Evolutionary conservation across 805 yeast species (phyloP).

Genomic region (Lachancea quebecensis): DNA sequence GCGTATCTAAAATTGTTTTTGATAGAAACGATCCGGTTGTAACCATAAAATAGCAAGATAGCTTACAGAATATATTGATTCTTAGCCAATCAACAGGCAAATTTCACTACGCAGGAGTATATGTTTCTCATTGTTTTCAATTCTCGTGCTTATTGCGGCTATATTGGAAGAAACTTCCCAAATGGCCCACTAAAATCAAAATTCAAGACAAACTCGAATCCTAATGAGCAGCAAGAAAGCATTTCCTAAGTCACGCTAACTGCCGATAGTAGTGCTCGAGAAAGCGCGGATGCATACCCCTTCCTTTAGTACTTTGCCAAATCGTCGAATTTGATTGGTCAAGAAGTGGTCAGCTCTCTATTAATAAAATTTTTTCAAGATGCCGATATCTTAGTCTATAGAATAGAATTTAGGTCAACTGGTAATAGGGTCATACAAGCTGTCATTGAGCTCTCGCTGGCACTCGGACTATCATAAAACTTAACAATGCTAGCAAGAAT

Average conservation of each 20-base stretch:
- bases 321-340: not conserved
- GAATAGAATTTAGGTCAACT: not conserved
- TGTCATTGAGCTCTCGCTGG: not conserved
- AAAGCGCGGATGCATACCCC: too few relatives aligned
- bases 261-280: too few relatives aligned
- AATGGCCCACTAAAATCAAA: too few relatives aligned
- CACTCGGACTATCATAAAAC: not conserved
- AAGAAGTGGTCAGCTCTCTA: not conserved
- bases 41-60: not conserved
- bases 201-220: too few relatives aligned
- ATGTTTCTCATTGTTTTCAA: too few relatives aligned
- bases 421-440: not conserved
- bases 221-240: too few relatives aligned
- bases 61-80: too few relatives aligned
- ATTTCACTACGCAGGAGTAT: too few relatives aligned
- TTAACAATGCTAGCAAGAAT: slow-evolving; percentile 24
- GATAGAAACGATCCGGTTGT: not conserved
- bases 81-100: too few relatives aligned
- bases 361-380: not conserved
- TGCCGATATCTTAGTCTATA: not conserved
- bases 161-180: too few relatives aligned
- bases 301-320: not conserved
- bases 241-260: too few relatives aligned
- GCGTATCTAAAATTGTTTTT: slow-evolving; percentile 17
- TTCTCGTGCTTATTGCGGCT: too few relatives aligned